Base-by-base conservation (phyloP, 2,329 filamentous ascomycete species). In the Lecanicillium sp. region DNA sequence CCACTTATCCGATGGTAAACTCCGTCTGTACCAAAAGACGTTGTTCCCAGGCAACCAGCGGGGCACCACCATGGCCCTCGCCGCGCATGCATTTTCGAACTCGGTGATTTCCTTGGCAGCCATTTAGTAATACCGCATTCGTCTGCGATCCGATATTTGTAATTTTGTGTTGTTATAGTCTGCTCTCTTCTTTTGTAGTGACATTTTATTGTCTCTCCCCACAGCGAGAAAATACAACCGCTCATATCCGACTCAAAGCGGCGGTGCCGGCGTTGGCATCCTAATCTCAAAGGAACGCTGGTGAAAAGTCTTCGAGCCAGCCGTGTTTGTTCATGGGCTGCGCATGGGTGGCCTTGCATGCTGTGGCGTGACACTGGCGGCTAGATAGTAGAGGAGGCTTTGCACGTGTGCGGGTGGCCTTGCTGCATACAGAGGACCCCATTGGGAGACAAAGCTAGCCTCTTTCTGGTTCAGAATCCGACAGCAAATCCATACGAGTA, bases 21-120 rank as follows among this genome's bases (percentile, higher is more conserved):
- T 15, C 38, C 23, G 38, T 41, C 38, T 27, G 24, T 41, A 41
- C 38, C 38, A 41, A n/a, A 41, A 41, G 23, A 41, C 38, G 38
- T 24, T 41, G 38, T 41, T 41, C 4, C 38, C 38, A 6, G 38
- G 38, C 20, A 41, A 24, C 38, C 38, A 41, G 38, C 23, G 38
- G 12, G 38, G 23, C 20, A 24, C 38, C 12, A 41, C 38, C 20
- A 41, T 41, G 38, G 38, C 38, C 38, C 10, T 38, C 19, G 15
- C 20, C 9, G 36, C 10, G 15, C 36, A 38, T 38, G 36, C 36
- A 21, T 38, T 21, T 21, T 38, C 36, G 17, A 38, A 21, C 17
- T 38, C 3, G 8, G 19, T 21, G 20, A 38, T 38, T 19, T 19
- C 36, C 36, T 38, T 23, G 17, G 36, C 8, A 21, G 8, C 21